Conservation (phyloP, 352 stramenopile species). For the Phytophthora ramorum region DNA sequence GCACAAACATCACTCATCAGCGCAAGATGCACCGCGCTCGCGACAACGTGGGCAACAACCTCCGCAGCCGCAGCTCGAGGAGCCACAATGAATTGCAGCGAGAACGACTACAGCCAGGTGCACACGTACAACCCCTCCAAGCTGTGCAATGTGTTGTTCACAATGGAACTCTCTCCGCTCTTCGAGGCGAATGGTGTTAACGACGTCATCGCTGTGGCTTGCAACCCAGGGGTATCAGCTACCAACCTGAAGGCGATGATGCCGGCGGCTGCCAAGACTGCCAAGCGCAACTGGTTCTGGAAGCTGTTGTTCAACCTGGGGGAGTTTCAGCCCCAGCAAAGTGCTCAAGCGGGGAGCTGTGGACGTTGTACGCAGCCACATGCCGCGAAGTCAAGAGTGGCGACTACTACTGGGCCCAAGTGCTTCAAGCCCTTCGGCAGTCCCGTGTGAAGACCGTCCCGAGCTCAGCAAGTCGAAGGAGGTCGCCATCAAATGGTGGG, state of each 20-base stretch:
- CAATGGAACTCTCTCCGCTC: constrained; percentile 23
- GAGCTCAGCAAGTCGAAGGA: constrained; percentile 33
- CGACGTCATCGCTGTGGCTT: constrained; percentile 11
- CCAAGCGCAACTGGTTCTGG: neutral
- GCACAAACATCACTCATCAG: constrained; percentile 21
- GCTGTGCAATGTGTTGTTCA: constrained; percentile 26
- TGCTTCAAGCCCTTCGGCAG: constrained; percentile 47
- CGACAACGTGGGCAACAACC: constrained; percentile 1
- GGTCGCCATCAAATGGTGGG: constrained; percentile 45
- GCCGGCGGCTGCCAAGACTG: neutral
- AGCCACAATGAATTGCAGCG: constrained; percentile 2
- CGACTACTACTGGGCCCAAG: constrained; percentile 36
- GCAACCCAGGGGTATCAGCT: neutral
- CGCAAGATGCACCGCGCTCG: constrained; percentile 43
- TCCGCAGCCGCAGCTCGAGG: neutral
- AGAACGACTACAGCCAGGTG: constrained; percentile 2
- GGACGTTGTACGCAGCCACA: constrained; percentile 41
- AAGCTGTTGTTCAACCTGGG: neutral
- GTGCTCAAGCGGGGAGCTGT: neutral
- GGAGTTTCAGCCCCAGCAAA: neutral
- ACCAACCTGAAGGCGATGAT: neutral
- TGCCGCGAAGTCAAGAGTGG: constrained; percentile 25
- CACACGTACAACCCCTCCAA: neutral
- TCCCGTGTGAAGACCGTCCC: constrained; percentile 37
- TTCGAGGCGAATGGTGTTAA: neutral